phyloP scores from a whole-genome alignment of 179 eudicot genomes.

The Carnegiea gigantea region DNA sequence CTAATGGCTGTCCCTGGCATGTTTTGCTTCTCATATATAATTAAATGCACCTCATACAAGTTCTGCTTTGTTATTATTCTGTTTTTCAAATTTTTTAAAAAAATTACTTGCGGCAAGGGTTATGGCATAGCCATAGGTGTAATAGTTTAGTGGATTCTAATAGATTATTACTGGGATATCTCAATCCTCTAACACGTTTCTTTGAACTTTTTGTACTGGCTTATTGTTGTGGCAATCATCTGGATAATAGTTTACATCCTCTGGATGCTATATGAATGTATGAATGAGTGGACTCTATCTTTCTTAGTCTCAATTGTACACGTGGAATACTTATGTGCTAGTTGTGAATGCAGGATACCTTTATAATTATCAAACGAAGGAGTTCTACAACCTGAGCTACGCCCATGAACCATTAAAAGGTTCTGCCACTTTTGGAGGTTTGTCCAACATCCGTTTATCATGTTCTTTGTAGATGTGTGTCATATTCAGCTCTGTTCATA shows the following conservation, averaged over 20 bases:
- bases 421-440: conserved; percentile 87
- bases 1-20: not conserved
- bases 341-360: conserved; percentile 67
- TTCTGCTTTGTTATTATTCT: not conserved
- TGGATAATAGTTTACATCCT: not conserved
- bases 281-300: not conserved
- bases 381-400: conserved; percentile 83
- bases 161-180: no score
- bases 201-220: not conserved
- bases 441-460: conserved; percentile 23
- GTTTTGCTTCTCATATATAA: not conserved
- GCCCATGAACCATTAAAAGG: conserved; percentile 88
- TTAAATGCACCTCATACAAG: not conserved
- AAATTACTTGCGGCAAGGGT: not conserved
- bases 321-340: not conserved
- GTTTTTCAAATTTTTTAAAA: no score
- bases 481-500: conserved; percentile 3
- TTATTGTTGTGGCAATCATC: not conserved
- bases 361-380: conserved; percentile 86
- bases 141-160: not conserved
- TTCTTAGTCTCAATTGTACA: conserved; percentile 10
- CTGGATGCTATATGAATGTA: not conserved
- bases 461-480: not conserved
- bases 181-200: not conserved
- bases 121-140: not conserved